Conservation (phyloP, 2,329 filamentous ascomycete genomes). For the Sporothrix variecibatus region DNA sequence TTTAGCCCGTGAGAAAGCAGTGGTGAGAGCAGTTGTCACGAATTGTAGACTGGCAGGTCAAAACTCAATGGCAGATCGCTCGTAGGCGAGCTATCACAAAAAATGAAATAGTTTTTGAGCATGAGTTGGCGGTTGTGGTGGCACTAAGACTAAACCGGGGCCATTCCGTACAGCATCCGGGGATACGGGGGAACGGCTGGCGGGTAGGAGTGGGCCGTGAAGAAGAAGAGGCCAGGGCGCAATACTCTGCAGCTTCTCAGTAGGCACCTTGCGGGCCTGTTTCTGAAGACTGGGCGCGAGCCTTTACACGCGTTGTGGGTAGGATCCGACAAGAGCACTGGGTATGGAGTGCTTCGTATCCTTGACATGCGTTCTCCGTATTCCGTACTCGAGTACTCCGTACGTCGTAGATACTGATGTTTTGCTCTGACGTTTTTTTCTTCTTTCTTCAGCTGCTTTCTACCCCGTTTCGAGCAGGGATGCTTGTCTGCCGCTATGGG, state of each 20-base stretch:
- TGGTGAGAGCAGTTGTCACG: not conserved
- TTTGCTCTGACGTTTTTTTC: not conserved
- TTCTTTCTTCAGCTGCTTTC: not conserved
- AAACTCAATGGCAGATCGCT: not conserved
- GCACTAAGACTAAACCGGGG: conserved; percentile 23
- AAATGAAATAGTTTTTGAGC: not conserved
- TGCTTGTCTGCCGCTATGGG: conserved; percentile 3
- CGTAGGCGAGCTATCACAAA: not conserved
- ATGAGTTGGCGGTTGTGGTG: conserved; percentile 4
- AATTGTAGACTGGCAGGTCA: not conserved
- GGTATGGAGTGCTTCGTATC: not conserved
- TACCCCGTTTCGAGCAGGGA: not conserved
- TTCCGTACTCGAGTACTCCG: not conserved
- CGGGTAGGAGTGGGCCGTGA: conserved; percentile 21
- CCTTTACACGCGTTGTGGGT: not conserved
- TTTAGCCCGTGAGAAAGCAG: not conserved
- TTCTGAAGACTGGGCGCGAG: not conserved
- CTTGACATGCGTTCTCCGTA: not conserved
- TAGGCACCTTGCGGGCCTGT: not conserved
- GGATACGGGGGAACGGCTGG: conserved; percentile 27
- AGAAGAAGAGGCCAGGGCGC: not conserved
- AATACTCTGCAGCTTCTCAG: not conserved
- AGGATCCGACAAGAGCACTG: not conserved
- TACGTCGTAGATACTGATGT: not conserved
- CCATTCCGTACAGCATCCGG: conserved; percentile 23